phyloP scores from a whole-genome alignment of 2,329 filamentous ascomycete genomes.

The Basipetospora sp. region DNA sequence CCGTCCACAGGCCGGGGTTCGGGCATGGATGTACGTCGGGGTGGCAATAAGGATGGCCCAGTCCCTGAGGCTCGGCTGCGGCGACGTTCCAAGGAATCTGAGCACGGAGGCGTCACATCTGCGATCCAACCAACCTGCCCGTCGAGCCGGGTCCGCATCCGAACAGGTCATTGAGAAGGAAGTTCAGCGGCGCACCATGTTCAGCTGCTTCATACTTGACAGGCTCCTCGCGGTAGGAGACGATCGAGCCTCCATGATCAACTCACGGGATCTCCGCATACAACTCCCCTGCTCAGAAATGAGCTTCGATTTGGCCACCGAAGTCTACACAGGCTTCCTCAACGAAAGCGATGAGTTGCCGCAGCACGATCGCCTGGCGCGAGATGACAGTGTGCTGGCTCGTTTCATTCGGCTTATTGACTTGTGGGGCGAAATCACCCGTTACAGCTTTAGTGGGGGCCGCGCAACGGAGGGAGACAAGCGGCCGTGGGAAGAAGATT shows the following conservation, averaged over 20 bases:
- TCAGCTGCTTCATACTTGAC: slow-evolving; percentile 60
- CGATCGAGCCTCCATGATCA: slow-evolving; percentile 44
- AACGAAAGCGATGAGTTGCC: slow-evolving; percentile 9
- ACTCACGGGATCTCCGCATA: slow-evolving; percentile 43
- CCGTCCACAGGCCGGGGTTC: slow-evolving; percentile 34
- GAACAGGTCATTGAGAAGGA: slow-evolving; percentile 37
- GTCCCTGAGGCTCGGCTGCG: slow-evolving; percentile 44
- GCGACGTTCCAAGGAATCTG: slow-evolving; percentile 20
- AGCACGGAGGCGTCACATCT: not conserved
- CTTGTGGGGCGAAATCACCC: slow-evolving; percentile 43
- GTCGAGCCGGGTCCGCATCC: not conserved
- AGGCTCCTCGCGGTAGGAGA: slow-evolving; percentile 52
- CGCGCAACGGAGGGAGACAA: slow-evolving; percentile 30
- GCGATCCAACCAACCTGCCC: not conserved
- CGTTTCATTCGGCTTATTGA: slow-evolving; percentile 44
- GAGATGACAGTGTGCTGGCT: slow-evolving; percentile 33
- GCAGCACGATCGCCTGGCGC: slow-evolving; percentile 11
- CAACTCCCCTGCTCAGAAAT: slow-evolving; percentile 55
- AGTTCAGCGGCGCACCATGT: slow-evolving; percentile 54
- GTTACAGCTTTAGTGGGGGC: slow-evolving; percentile 37
- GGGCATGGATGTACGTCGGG: slow-evolving; percentile 53
- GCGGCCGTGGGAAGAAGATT: slow-evolving; percentile 45
- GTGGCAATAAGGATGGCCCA: slow-evolving; percentile 50
- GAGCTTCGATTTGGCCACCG: slow-evolving; percentile 46
- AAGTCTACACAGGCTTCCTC: slow-evolving; percentile 39